phyloP scores from a whole-genome alignment of 1,284 basidiomycete species.

The Uromyces viciae-fabae region DNA sequence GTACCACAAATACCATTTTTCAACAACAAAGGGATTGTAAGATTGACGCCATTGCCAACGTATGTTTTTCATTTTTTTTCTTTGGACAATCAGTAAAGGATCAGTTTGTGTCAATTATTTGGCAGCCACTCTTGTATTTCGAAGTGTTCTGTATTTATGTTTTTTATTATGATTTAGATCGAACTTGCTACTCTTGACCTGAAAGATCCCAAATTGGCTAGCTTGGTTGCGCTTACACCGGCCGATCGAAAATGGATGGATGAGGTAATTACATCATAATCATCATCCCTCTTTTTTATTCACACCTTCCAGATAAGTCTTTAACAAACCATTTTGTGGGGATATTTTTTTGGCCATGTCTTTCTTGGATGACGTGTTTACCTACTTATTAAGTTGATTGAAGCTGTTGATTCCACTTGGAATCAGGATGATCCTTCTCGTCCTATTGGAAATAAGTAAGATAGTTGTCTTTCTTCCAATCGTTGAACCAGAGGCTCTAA shows the following conservation, averaged over 20 bases:
- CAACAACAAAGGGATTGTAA: slow-evolving; percentile 79
- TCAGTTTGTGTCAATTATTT: too few species aligned
- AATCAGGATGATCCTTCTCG: slow-evolving; percentile 63
- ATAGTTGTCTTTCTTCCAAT: slow-evolving; percentile 30
- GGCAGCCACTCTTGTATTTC: too few species aligned
- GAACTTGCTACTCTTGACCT: slow-evolving; percentile 81
- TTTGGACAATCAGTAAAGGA: too few species aligned
- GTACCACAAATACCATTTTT: slow-evolving; percentile 93
- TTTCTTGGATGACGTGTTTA: too few species aligned
- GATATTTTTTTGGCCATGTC: too few species aligned
- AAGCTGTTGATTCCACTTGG: slow-evolving; percentile 77
- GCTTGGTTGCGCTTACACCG: slow-evolving; percentile 73
- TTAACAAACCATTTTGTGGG: too few species aligned
- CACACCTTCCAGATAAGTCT: too few species aligned
- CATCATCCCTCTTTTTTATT: too few species aligned
- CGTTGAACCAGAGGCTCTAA: slow-evolving; percentile 14
- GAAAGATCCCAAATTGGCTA: slow-evolving; percentile 72
- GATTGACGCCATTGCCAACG: slow-evolving; percentile 84
- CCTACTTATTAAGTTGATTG: too few species aligned
- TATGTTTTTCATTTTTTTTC: slow-evolving; percentile 58
- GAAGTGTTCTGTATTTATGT: too few species aligned
- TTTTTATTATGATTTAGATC: slow-evolving; percentile 61
- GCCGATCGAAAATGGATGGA: slow-evolving; percentile 97
- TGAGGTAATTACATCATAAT: slow-evolving; percentile 58
- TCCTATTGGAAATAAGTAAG: slow-evolving; percentile 65